Evolutionary conservation across 2,329 filamentous ascomycete genomes (phyloP).

Genomic region (Colletotrichum acutatum): DNA sequence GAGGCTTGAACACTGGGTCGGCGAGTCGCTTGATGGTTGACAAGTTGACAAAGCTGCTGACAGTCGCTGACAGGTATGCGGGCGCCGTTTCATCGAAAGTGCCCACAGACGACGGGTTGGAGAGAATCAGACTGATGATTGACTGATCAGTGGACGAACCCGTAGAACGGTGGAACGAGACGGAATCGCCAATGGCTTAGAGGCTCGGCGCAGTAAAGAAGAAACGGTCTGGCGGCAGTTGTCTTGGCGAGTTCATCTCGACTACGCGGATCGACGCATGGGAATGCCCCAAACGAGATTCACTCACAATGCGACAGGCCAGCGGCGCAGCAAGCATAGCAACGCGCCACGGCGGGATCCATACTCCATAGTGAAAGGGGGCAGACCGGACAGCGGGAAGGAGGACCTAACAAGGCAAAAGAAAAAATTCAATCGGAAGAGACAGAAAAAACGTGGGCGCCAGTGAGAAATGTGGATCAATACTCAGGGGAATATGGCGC

Average conservation of each 20-base stretch:
- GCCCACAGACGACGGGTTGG: conserved; percentile 17
- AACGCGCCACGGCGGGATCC: not conserved
- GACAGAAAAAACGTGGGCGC: conserved; percentile 17
- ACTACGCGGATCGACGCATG: conserved; percentile 27
- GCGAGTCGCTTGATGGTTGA: not conserved
- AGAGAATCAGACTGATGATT: too few species aligned
- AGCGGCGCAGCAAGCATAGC: not conserved
- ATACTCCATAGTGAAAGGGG: not conserved
- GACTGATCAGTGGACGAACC: not conserved
- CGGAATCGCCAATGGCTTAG: conserved; percentile 1
- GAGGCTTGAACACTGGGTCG: too few species aligned
- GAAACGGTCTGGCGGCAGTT: conserved; percentile 20
- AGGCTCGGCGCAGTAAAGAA: conserved; percentile 23
- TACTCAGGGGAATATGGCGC: conserved; percentile 20
- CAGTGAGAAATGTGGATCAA: conserved; percentile 9
- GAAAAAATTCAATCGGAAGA: not conserved
- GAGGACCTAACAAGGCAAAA: not conserved
- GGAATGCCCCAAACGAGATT: conserved; percentile 19
- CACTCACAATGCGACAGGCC: not conserved
- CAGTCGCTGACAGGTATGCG: conserved; percentile 8
- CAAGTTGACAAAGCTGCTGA: not conserved
- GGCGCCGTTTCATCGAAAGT: conserved; percentile 28
- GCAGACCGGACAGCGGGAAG: not conserved
- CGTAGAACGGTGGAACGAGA: not conserved
- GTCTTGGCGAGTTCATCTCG: conserved; percentile 28